Percentiles rank a stretch among this genome's conserved stretches.
Conservation (phyloP, 1,284 basidiomycete genomes). For the Vanrija sp. region DNA sequence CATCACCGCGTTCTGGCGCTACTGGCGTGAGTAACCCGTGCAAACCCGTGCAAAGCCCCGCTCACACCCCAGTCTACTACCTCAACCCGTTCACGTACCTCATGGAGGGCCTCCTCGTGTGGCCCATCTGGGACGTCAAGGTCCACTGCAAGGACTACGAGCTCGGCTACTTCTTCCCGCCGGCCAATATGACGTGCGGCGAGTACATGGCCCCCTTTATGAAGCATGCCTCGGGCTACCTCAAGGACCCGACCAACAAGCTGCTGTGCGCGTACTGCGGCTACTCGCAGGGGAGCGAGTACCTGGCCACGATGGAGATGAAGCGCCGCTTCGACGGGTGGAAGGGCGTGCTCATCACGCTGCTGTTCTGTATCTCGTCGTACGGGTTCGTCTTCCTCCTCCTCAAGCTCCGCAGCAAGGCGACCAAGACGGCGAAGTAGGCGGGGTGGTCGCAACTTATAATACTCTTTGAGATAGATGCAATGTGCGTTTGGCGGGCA, state of each 20-base stretch:
- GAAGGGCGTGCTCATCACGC: conserved; percentile 38
- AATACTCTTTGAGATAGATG: neutral
- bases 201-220: conserved; percentile 33
- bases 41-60: neutral
- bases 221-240: conserved; percentile 23
- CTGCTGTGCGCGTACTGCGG: conserved; percentile 37
- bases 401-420: conserved; percentile 34
- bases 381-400: conserved; percentile 36
- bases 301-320: conserved; percentile 36
- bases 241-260: conserved; percentile 35
- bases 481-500: neutral
- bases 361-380: conserved; percentile 26
- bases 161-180: conserved; percentile 40
- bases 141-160: conserved; percentile 39
- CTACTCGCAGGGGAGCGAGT: conserved; percentile 36
- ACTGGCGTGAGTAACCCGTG: conserved; percentile 23
- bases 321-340: conserved; percentile 28
- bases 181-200: conserved; percentile 40
- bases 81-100: conserved; percentile 40
- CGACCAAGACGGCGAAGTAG: conserved; percentile 30
- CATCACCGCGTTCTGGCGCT: conserved; percentile 36
- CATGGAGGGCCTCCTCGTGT: conserved; percentile 32
- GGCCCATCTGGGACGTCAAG: conserved; percentile 29
- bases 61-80: conserved; percentile 23
- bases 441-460: neutral